Conservation (phyloP, 176 grass and related monocot species). For the Raddia guianensis region DNA sequence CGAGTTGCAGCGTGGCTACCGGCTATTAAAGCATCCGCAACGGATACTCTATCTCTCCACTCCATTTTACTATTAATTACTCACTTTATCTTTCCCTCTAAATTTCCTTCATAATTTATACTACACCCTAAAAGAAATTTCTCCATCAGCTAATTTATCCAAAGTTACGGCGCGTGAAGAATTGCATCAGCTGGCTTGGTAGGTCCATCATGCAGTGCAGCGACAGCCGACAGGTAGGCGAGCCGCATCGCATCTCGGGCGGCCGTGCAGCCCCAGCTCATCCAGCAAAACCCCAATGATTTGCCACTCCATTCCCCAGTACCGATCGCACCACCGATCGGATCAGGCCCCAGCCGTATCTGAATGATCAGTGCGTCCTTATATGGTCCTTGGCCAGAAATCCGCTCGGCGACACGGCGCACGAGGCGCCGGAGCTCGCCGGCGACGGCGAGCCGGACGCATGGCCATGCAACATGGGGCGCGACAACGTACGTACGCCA, state of each 20-base stretch:
- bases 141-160: too few species aligned
- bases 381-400: not conserved
- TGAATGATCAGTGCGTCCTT: not conserved
- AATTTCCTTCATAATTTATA: too few species aligned
- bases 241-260: not conserved
- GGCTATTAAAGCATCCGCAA: too few species aligned
- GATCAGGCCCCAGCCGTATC: not conserved
- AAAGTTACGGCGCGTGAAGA: not conserved
- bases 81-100: too few species aligned
- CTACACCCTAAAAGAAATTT: too few species aligned
- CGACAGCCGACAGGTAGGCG: not conserved
- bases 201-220: not conserved
- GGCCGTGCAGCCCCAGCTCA: not conserved
- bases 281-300: conserved; percentile 3
- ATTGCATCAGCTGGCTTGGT: not conserved
- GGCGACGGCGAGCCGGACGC: not conserved
- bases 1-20: too few species aligned
- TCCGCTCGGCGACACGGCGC: not conserved
- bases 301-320: not conserved
- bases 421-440: conserved; percentile 4
- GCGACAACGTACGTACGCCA: too few species aligned
- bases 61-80: too few species aligned
- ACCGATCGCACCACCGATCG: not conserved
- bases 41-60: too few species aligned
- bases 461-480: too few species aligned